Evolutionary conservation across 2,329 filamentous ascomycete species (phyloP).

Genomic region (Neurospora crassa): DNA sequence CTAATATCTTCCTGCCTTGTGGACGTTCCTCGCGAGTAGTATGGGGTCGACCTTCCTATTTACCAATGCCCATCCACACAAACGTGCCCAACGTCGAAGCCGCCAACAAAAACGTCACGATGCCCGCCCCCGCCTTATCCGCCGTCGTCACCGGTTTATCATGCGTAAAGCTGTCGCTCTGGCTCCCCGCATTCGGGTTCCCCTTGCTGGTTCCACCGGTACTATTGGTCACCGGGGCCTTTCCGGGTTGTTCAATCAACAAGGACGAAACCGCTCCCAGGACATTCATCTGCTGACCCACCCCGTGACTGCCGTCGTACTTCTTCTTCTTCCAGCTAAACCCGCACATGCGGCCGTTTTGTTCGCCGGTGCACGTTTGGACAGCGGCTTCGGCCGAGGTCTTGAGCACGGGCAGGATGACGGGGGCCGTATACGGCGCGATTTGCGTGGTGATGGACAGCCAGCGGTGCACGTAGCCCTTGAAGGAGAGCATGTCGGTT

Average conservation of each 20-base stretch:
- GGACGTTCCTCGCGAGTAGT: background rate
- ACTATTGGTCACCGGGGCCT: constrained; percentile 31
- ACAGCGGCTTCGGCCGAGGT: constrained; percentile 50
- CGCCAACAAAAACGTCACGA: constrained; percentile 36
- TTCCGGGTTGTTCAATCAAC: constrained; percentile 30
- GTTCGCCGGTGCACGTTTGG: constrained; percentile 51
- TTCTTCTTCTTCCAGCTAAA: constrained; percentile 50
- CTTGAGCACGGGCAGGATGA: constrained; percentile 46
- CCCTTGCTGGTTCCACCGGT: constrained; percentile 42
- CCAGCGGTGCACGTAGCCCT: constrained; percentile 59
- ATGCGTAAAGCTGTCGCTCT: constrained; percentile 19
- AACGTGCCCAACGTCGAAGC: constrained; percentile 33
- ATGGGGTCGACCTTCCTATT: background rate
- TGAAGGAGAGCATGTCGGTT: constrained; percentile 63
- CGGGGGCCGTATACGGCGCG: constrained; percentile 44
- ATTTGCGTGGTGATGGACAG: constrained; percentile 49
- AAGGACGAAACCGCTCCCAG: constrained; percentile 43
- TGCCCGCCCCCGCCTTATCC: constrained; percentile 39
- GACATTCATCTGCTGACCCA: constrained; percentile 50
- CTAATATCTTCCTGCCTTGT: background rate
- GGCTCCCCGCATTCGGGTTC: constrained; percentile 29
- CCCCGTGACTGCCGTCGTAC: constrained; percentile 43
- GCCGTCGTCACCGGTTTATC: constrained; percentile 29
- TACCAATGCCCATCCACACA: constrained; percentile 37
- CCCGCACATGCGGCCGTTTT: constrained; percentile 49